These are phyloP conservation scores for Orobanche coerulescens DNA, from an alignment of 257 asterid genomes.

Conservation along the genomic window DNA sequence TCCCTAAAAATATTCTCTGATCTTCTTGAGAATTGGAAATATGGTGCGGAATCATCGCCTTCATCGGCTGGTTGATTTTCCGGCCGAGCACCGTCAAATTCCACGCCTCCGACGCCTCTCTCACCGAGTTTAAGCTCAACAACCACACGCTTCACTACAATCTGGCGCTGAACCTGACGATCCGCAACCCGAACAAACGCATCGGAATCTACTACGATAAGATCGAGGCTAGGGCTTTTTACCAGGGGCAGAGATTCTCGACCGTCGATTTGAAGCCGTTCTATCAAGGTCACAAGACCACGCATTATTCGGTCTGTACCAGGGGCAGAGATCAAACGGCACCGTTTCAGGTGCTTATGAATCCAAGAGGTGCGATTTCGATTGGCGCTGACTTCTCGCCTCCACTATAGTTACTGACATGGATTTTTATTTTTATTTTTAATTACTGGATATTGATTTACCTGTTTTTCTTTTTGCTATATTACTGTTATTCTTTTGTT, in stretches of 20 bases:
- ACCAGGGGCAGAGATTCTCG: constrained; percentile 44
- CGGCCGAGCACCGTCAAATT: constrained; percentile 66
- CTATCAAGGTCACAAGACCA: constrained; percentile 56
- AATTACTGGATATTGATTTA: no score
- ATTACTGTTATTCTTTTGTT: no score
- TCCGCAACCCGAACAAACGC: constrained; percentile 74
- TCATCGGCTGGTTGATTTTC: constrained; percentile 56
- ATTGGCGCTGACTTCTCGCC: constrained; percentile 44
- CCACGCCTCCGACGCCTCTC: constrained; percentile 45
- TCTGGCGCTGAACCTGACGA: constrained; percentile 50
- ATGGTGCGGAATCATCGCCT: constrained; percentile 30
- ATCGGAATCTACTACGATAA: constrained; percentile 72
- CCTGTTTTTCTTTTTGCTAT: no score
- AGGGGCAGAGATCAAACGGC: constrained; percentile 39
- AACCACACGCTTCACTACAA: constrained; percentile 58
- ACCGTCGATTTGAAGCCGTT: constrained; percentile 29
- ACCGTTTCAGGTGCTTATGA: constrained; percentile 28
- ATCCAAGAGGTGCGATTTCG: constrained; percentile 46
- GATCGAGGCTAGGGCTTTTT: constrained; percentile 54
- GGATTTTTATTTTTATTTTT: no score
- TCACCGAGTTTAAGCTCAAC: constrained; percentile 42
- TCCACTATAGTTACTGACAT: no score
- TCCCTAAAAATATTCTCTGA: no score
- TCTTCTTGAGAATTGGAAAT: no score
- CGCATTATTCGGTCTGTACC: constrained; percentile 28